Evolutionary conservation across 2,329 filamentous ascomycete species (phyloP).

Genomic region (Botrytis fragariae): DNA sequence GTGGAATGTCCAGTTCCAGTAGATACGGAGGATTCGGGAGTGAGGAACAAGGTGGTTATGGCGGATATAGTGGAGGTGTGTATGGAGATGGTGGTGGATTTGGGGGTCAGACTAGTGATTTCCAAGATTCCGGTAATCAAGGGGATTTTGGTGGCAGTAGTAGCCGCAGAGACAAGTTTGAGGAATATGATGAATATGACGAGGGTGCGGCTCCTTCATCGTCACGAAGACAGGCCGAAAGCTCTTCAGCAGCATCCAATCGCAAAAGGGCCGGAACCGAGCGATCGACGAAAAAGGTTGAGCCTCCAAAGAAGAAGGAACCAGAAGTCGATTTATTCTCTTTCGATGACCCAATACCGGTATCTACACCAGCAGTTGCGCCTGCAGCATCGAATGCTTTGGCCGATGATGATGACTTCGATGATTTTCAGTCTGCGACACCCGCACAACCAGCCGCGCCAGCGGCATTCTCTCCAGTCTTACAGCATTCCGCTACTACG

Average conservation of each 20-base stretch:
- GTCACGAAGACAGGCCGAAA: constrained; percentile 39
- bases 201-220: constrained; percentile 61
- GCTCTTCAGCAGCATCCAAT: constrained; percentile 28
- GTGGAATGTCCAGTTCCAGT: constrained; percentile 45
- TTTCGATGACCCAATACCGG: constrained; percentile 72
- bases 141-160: constrained; percentile 27
- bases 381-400: constrained; percentile 45
- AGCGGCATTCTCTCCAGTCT: constrained; percentile 41
- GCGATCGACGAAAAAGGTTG: constrained; percentile 57
- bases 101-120: constrained; percentile 72
- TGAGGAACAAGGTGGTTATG: constrained; percentile 64
- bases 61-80: constrained; percentile 67
- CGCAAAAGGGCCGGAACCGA: constrained; percentile 45
- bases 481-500: constrained; percentile 49
- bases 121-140: constrained; percentile 52
- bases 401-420: constrained; percentile 78
- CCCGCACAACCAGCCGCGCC: constrained; percentile 49
- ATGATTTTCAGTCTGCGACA: constrained; percentile 91
- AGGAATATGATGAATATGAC: constrained; percentile 96
- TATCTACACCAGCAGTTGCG: constrained; percentile 44
- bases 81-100: constrained; percentile 97
- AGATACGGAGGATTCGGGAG: constrained; percentile 88
- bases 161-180: constrained; percentile 72
- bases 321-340: constrained; percentile 92
- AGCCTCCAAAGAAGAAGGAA: constrained; percentile 75